Conservation (phyloP, 2,329 filamentous ascomycete species). For the Ceratocystis destructans region DNA sequence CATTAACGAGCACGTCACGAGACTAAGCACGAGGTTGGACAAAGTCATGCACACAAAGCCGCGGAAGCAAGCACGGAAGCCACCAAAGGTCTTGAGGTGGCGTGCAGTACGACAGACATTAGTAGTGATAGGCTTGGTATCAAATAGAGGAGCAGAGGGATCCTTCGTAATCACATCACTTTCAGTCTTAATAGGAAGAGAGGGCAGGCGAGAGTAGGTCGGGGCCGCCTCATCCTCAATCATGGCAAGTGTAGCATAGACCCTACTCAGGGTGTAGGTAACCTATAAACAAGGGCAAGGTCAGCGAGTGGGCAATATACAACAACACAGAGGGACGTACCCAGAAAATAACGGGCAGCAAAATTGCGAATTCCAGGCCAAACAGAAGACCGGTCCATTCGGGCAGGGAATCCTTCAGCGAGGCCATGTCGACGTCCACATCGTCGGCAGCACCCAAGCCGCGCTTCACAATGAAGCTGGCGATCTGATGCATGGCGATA, state of each 20-base stretch:
- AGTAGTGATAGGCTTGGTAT: conserved; percentile 33
- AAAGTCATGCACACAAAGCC: conserved; percentile 43
- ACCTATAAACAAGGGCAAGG: conserved; percentile 26
- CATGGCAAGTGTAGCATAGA: conserved; percentile 43
- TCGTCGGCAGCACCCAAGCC: not conserved
- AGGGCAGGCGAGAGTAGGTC: conserved; percentile 38
- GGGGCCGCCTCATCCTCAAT: conserved; percentile 45
- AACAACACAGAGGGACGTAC: conserved; percentile 1
- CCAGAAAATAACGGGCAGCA: conserved; percentile 14
- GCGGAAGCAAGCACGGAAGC: conserved; percentile 51
- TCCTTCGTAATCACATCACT: conserved; percentile 23
- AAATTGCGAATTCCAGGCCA: conserved; percentile 2
- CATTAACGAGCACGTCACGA: conserved; percentile 26
- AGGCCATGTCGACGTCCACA: conserved; percentile 6
- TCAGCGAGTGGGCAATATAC: not conserved
- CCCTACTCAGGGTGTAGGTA: conserved; percentile 36
- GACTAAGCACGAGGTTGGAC: conserved; percentile 30
- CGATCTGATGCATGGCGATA: conserved; percentile 7
- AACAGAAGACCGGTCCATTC: conserved; percentile 6
- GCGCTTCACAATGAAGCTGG: conserved; percentile 5
- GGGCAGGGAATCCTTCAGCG: conserved; percentile 2
- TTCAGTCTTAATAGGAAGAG: conserved; percentile 27
- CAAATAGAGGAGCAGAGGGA: conserved; percentile 24
- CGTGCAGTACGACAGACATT: conserved; percentile 39
- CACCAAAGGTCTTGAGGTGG: conserved; percentile 47